Base-by-base conservation (phyloP, 306 rosid genomes). In the Nissolia schottii region DNA sequence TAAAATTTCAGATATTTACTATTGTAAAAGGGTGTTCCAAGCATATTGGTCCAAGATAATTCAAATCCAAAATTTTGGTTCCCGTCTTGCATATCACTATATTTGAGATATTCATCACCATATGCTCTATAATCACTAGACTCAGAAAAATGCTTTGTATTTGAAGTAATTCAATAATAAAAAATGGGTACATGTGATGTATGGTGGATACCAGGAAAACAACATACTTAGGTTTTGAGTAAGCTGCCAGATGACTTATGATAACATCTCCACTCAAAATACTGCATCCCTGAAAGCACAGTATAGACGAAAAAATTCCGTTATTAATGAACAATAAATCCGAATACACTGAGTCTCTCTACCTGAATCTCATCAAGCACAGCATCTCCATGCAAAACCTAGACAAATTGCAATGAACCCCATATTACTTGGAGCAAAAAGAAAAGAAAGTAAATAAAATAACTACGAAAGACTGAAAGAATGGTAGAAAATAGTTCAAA, bases 341-440 rank as follows among this genome's bases (percentile, higher is more conserved):
- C 25, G n/a, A 73, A 67, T 24, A 24, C 29, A 56, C 31, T 61
- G 67, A 64, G 86, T 64, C 65, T 64, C 65, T 70, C 63, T 60
- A 93, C 97, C 97, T 64, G 92, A 64, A 77, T 80, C 45, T 82
- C 82, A 80, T 93, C 98, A 29, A 90, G 81, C 59, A 90, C 96
- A 18, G 98, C 98, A 90, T 93, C 98, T 67, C 94, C 98, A 79
- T 93, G 98, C 79, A 90, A 68, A 80, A 93, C 98, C 98, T 87
- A 67, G 58, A 46, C 70, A 75, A 50, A 68, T 41, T 14, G 66
- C 9, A 68, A 35, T 3, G 4, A 73, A 45, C 60, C 28, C 31
- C 57, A 32, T 18, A 34, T 75, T 69, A 74, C 35, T 53, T 9
- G 1, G 23, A 15, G 18, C 61, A 20, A 40, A 48, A n/a, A 41